phyloP scores from a whole-genome alignment of 2,329 filamentous ascomycete species.

The Fusarium temperatum region DNA sequence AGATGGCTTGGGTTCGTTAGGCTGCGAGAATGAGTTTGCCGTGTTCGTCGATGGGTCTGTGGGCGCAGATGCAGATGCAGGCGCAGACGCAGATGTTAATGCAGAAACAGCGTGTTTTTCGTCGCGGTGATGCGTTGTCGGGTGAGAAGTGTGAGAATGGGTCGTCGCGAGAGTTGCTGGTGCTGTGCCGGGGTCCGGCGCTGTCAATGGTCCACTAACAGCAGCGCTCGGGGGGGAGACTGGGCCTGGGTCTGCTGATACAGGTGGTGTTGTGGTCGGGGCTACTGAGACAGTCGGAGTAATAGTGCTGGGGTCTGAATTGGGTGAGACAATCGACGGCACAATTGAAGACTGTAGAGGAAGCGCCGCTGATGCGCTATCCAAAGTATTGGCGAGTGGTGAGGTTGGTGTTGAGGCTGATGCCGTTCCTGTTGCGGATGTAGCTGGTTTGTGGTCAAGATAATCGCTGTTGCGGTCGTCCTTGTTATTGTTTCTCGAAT shows the following conservation, averaged over 20 bases:
- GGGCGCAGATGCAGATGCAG: slow-evolving; percentile 22
- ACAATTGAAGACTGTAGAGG: slow-evolving; percentile 34
- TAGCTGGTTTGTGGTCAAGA: slow-evolving; percentile 13
- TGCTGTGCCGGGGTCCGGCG: slow-evolving; percentile 22
- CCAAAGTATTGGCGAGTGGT: slow-evolving; percentile 27
- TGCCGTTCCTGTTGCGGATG: not conserved
- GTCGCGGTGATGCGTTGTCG: slow-evolving; percentile 41
- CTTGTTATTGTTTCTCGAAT: slow-evolving; percentile 31
- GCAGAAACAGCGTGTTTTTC: slow-evolving; percentile 40
- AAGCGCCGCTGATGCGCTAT: slow-evolving; percentile 34
- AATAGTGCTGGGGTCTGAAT: slow-evolving; percentile 35
- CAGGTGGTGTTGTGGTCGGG: slow-evolving; percentile 24
- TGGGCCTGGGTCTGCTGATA: slow-evolving; percentile 25
- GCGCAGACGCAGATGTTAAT: slow-evolving; percentile 21
- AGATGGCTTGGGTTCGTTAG: slow-evolving; percentile 18
- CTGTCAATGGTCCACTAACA: slow-evolving; percentile 29
- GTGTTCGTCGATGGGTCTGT: slow-evolving; percentile 24
- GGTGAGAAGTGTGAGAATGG: slow-evolving; percentile 37
- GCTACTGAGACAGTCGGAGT: slow-evolving; percentile 32
- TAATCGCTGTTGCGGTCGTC: slow-evolving; percentile 3
- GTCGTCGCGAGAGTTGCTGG: slow-evolving; percentile 27
- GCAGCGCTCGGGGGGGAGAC: slow-evolving; percentile 11
- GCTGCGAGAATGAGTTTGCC: slow-evolving; percentile 7
- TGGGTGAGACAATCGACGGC: slow-evolving; percentile 42
- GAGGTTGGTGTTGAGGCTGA: slow-evolving; percentile 22